Conservation (phyloP, 2,329 filamentous ascomycete genomes). For the Colletotrichum eremochloae region DNA sequence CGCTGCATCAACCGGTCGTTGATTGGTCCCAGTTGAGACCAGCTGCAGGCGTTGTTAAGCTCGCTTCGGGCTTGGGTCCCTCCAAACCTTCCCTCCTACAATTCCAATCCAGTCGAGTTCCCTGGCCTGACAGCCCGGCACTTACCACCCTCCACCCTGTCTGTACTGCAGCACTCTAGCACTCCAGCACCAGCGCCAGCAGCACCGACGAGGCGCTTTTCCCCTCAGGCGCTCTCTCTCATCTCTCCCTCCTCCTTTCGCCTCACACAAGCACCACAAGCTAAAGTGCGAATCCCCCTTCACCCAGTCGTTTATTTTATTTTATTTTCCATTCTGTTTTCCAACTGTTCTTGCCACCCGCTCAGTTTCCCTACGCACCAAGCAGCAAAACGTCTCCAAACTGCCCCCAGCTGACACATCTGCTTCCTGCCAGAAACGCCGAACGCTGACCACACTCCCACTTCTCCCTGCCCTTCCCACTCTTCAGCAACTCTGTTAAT, state of each 20-base stretch:
- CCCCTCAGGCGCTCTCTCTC: conserved; percentile 4
- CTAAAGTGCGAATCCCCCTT: conserved; percentile 21
- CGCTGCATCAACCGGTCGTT: conserved; percentile 44
- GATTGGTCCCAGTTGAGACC: conserved; percentile 50
- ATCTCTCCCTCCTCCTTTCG: background rate
- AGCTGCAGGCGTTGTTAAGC: conserved; percentile 47
- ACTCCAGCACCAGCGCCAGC: background rate
- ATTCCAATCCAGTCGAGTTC: conserved; percentile 24
- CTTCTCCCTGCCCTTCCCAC: conserved; percentile 42
- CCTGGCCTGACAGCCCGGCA: conserved; percentile 12
- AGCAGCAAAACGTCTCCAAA: conserved; percentile 31
- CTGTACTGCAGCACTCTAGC: background rate
- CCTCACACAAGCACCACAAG: conserved; percentile 21
- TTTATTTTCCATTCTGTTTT: conserved; percentile 10
- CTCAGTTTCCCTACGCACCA: conserved; percentile 7
- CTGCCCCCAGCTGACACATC: conserved; percentile 33
- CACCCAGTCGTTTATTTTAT: conserved; percentile 15
- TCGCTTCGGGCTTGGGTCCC: conserved; percentile 44
- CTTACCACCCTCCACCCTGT: background rate
- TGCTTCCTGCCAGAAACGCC: conserved; percentile 25
- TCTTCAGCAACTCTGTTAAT: conserved; percentile 43
- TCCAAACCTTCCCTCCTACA: conserved; percentile 39
- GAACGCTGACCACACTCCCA: conserved; percentile 29
- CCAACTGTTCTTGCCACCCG: background rate
- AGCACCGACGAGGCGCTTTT: conserved; percentile 11